Evolutionary conservation across 2,329 filamentous ascomycete genomes (phyloP), one percentile per base, ranked within the genome.

Genomic region (Pyrenochaeta sp.): DNA sequence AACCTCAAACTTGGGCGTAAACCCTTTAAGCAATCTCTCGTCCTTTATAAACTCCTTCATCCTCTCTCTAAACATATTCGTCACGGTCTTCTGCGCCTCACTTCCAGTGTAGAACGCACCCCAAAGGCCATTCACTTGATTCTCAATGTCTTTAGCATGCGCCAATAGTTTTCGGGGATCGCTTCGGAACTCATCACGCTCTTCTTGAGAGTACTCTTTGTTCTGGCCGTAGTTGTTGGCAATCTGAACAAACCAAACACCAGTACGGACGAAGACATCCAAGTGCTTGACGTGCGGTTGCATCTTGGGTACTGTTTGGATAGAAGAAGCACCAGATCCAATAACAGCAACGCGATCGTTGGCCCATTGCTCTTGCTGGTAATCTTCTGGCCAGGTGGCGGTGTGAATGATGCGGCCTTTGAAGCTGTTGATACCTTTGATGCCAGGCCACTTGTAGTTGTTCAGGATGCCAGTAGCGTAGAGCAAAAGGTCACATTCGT

Each of bases 21-120:
- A 82, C 5, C 81, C 81, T 52, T 83, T 68, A 2, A 84, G 66
- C 25, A 85, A 72, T 10, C 82, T 72, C 58, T 84, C 74, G 56
- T 85, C 82, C 59, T 82, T 84, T 66, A 86, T 83, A 51, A 77
- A 79, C 58, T 84, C 81, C 12, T 73, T 76, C 82, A 84, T 85
- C 13, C 81, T 75, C 3, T 72, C 67, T 25, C 66, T 66, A 55
- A 83, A 81, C 5, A 76, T 42, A 43, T 77, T 64, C 56, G 80
- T 76, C 0, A 71, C 76, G 15, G 59, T 59, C 12, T 75, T 75
- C 58, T 85, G 83, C 7, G 52, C 68, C 54, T 79, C 72, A 5
- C 77, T 77, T 4, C 72, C 78, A 1, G 72, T 69, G 63, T 83
- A 84, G 60, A 85, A 84, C 1, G 70, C 54, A 8, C 75, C 77